These are phyloP conservation scores for Acanthochlamys bracteata DNA, from an alignment of 106 monocot species.

Conservation along the genomic window DNA sequence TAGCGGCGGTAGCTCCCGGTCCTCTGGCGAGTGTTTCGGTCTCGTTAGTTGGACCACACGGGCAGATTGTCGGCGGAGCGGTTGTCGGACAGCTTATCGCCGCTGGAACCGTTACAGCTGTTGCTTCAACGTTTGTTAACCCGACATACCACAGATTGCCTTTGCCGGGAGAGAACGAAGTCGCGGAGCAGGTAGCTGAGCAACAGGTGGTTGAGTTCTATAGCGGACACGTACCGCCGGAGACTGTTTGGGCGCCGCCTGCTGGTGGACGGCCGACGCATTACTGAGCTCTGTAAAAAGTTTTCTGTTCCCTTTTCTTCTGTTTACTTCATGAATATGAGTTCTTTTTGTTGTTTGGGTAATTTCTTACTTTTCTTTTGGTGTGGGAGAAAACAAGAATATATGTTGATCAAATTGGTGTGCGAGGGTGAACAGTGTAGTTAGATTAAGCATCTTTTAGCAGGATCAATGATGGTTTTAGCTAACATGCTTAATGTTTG, in stretches of 20 bases:
- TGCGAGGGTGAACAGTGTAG: too few relatives aligned
- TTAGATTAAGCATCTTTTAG: too few relatives aligned
- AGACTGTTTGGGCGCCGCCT: constrained; percentile 24
- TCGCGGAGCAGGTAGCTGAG: background rate
- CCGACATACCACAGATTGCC: constrained; percentile 53
- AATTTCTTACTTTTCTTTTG: too few relatives aligned
- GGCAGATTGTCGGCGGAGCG: constrained; percentile 57
- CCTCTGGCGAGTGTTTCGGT: constrained; percentile 31
- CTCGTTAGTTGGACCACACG: constrained; percentile 55
- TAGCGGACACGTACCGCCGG: constrained; percentile 13
- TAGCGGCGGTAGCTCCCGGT: background rate
- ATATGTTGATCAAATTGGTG: too few relatives aligned
- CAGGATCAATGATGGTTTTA: too few relatives aligned
- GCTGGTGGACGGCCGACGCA: constrained; percentile 12
- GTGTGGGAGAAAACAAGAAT: too few relatives aligned
- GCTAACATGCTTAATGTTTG: too few relatives aligned
- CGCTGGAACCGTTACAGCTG: constrained; percentile 40
- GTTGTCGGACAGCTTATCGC: constrained; percentile 52
- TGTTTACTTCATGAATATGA: too few relatives aligned
- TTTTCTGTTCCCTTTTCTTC: too few relatives aligned
- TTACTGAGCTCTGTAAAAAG: too few relatives aligned
- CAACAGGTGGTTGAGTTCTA: background rate
- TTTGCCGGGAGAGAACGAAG: constrained; percentile 33
- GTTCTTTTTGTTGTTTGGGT: too few relatives aligned
- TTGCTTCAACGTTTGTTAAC: constrained; percentile 42